phyloP scores from a whole-genome alignment of 805 yeast genomes.

The Saitoella complicata region DNA sequence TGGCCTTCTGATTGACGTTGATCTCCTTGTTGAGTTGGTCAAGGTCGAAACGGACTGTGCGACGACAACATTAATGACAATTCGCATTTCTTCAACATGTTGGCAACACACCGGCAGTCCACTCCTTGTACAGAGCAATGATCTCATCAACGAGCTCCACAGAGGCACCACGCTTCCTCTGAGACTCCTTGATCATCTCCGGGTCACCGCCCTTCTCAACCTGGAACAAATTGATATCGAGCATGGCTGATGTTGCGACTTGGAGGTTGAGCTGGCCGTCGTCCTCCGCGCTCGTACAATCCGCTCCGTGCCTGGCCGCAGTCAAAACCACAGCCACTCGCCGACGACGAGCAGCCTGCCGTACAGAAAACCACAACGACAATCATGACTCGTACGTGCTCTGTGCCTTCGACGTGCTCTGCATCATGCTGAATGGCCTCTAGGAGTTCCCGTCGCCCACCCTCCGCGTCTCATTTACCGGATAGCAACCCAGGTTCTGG shows the following conservation, averaged over 20 bases:
- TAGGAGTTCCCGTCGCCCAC: conserved; percentile 29
- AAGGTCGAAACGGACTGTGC: conserved; percentile 54
- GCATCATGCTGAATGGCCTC: too few relatives aligned
- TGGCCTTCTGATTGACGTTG: conserved; percentile 82
- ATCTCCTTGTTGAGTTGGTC: conserved; percentile 79
- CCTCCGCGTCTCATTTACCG: conserved; percentile 36
- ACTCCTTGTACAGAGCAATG: conserved; percentile 73
- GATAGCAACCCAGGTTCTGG: conserved; percentile 48
- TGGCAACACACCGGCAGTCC: conserved; percentile 46
- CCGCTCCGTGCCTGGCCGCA: too few relatives aligned
- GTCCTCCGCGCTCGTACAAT: too few relatives aligned
- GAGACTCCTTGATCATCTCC: conserved; percentile 70
- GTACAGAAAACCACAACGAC: too few relatives aligned
- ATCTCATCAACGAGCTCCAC: conserved; percentile 95
- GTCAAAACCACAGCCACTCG: too few relatives aligned
- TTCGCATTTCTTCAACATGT: neutral
- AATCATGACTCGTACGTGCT: too few relatives aligned
- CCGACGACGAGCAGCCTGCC: too few relatives aligned
- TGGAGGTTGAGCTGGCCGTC: neutral
- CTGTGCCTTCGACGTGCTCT: too few relatives aligned
- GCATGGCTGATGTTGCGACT: conserved; percentile 33
- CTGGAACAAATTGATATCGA: conserved; percentile 81
- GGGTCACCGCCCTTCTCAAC: conserved; percentile 97
- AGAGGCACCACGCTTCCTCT: conserved; percentile 82
- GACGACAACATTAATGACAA: neutral